Conservation (phyloP, 331 rosid species). For the Telfairia occidentalis region DNA sequence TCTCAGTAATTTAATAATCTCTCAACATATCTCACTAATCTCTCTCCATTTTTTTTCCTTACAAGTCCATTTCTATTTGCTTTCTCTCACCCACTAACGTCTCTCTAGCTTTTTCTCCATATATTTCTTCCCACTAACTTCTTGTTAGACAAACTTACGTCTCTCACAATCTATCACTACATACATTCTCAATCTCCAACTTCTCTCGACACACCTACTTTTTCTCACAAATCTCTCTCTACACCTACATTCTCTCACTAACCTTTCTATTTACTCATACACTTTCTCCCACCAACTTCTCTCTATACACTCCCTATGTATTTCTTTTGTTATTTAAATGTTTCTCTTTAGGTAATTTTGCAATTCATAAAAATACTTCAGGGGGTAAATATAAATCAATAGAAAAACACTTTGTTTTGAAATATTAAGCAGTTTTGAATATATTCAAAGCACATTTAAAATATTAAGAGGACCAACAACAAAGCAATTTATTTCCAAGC, state of each 20-base stretch:
- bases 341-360: background rate
- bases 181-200: background rate
- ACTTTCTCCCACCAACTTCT: background rate
- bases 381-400: background rate
- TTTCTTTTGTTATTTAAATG: background rate
- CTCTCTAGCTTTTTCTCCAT: background rate
- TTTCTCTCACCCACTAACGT: background rate
- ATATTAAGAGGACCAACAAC: background rate
- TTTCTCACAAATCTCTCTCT: background rate
- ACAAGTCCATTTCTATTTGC: background rate
- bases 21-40: background rate
- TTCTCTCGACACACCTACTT: background rate
- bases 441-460: background rate
- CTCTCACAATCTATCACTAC: background rate
- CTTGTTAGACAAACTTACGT: background rate
- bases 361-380: background rate
- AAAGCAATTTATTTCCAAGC: background rate
- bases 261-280: background rate
- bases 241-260: background rate
- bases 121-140: background rate
- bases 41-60: background rate
- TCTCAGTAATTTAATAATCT: background rate
- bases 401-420: background rate
- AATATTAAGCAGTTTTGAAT: background rate
- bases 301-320: background rate